These are phyloP conservation scores for Leccinum griseonigrum DNA, from an alignment of 1,284 basidiomycete species.

Conservation along the genomic window DNA sequence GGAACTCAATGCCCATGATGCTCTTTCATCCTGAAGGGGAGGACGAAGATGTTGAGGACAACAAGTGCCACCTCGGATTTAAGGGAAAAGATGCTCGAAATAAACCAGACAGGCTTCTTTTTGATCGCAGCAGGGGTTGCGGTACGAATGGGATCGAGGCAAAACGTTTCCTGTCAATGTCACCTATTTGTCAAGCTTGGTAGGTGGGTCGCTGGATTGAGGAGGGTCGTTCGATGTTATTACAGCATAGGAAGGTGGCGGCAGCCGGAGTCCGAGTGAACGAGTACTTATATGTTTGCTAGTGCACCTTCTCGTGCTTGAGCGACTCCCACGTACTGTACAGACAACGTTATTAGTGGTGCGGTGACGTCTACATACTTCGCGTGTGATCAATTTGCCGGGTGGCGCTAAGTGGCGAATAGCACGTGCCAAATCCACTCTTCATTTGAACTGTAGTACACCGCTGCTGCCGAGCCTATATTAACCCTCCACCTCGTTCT, in stretches of 20 bases:
- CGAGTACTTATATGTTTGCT: background rate
- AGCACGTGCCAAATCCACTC: constrained; percentile 17
- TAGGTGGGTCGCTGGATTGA: background rate
- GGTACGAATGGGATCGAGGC: background rate
- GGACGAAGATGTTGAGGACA: background rate
- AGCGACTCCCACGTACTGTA: no score
- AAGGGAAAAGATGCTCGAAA: background rate
- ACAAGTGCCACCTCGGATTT: background rate
- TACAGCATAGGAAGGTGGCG: background rate
- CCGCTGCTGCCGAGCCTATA: constrained; percentile 11
- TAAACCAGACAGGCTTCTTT: background rate
- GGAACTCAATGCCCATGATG: background rate
- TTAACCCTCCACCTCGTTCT: constrained; percentile 10
- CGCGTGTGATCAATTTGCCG: background rate
- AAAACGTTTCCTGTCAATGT: background rate
- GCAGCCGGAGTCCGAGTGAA: background rate
- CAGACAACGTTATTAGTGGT: no score
- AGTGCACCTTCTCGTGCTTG: background rate
- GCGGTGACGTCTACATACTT: background rate
- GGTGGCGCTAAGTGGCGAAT: constrained; percentile 10
- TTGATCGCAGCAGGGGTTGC: background rate
- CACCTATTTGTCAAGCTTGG: background rate
- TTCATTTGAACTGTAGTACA: background rate
- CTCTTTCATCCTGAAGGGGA: background rate
- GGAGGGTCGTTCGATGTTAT: background rate